Base-by-base conservation (phyloP, 2,329 filamentous ascomycete genomes). In the Geosmithia putterillii region DNA sequence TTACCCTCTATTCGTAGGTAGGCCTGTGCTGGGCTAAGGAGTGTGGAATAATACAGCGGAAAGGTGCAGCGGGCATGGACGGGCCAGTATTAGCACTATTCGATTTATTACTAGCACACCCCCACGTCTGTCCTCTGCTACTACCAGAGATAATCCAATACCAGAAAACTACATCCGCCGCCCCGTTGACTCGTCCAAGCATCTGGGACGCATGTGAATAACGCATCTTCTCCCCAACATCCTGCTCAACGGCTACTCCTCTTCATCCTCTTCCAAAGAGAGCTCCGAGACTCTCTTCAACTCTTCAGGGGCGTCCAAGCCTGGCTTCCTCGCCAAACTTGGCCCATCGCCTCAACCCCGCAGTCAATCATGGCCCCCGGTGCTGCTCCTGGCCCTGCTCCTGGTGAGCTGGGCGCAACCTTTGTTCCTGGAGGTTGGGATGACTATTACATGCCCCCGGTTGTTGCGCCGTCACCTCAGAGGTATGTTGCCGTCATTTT, bases 371-470 rank as follows among this genome's bases (percentile, higher is more conserved):
- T 41, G 39, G 39, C 39, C 15, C 39, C 39, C 21, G 39, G 39
- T 19, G 18, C 37, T 39, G 28, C 28, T 32, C 10, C 28, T 32
- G 28, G 10, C 15, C 15, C 28, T 32, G 28, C 28, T 7, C 28
- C 28, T 12, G 36, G 36, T 19, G 41, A 42, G 19, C 40, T 46
- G 32, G 45, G 70, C 54, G 74, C 74, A 48, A 78, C 74, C 40
- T 78, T 77, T 56, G 71, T 75, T 45, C 74, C 74, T 28, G 71
- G 73, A 47, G 73, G 71, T 44, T 65, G 67, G 45, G 74, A 78
- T 57, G 74, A 78, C 57, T 78, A 73, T 54, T 76, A 72, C 55
- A 73, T 77, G 71, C 74, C 74, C 47, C 72, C 77, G 55, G 73
- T 78, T 48, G 59, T 75, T 48, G 73, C 74, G 45, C 74, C 74